phyloP scores from a whole-genome alignment of 192 early-diverging fungal genomes.

The Podila clonocystis region DNA sequence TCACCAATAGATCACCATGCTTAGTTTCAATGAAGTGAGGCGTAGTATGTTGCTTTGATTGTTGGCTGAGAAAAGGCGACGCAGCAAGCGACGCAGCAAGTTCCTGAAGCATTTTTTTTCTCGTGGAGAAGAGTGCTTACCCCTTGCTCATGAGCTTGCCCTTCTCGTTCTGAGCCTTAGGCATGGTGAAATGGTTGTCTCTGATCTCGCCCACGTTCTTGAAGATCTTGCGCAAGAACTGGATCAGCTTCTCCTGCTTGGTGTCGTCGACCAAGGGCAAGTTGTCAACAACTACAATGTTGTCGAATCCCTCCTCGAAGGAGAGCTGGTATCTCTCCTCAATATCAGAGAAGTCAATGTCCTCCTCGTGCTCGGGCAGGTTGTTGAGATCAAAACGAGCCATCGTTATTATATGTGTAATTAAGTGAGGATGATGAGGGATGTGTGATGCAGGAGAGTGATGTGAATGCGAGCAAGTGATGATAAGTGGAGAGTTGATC shows the following conservation, averaged over 20 bases:
- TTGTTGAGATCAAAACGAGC: conserved; percentile 65
- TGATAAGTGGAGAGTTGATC: no score
- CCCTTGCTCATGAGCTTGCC: conserved; percentile 85
- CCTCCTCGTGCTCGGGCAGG: conserved; percentile 75
- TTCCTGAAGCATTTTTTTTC: not conserved
- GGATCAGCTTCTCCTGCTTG: conserved; percentile 89
- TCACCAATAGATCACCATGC: no score
- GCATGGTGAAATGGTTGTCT: conserved; percentile 89
- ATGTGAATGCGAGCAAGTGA: no score
- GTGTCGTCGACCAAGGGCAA: conserved; percentile 85
- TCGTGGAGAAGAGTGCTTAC: conserved; percentile 46
- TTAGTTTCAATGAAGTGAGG: not conserved
- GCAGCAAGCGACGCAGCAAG: not conserved
- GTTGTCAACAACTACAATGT: conserved; percentile 93
- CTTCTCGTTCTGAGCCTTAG: conserved; percentile 72
- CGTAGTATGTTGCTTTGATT: not conserved
- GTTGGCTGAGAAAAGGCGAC: not conserved
- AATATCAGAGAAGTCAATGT: conserved; percentile 94
- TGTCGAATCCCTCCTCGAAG: conserved; percentile 79
- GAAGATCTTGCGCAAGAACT: conserved; percentile 81
- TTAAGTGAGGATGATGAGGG: no score
- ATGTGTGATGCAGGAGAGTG: no score
- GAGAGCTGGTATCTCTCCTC: conserved; percentile 77
- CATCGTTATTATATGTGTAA: conserved; percentile 9
- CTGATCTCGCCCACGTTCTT: conserved; percentile 83